A percentile compares a stretch with the other conserved stretches of the same genome.
Evolutionary conservation across 2,329 filamentous ascomycete species (phyloP).

Genomic region (Exophiala mesophila): DNA sequence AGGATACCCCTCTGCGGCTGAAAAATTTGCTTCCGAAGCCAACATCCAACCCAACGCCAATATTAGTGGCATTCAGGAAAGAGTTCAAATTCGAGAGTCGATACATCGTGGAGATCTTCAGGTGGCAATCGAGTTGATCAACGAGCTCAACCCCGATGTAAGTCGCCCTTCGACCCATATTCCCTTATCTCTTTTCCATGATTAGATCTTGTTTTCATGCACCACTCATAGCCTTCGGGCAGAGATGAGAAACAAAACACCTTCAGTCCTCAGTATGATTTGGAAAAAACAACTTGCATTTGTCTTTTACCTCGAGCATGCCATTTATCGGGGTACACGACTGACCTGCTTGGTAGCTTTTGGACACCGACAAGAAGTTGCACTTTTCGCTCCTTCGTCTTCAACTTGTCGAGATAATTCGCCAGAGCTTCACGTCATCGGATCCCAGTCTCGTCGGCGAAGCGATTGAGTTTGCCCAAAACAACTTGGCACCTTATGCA

Average conservation of each 20-base stretch:
- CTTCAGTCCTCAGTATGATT: conserved; percentile 88
- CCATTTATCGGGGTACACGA: no score
- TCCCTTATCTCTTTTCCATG: conserved; percentile 56
- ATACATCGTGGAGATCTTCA: conserved; percentile 86
- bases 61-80: conserved; percentile 65
- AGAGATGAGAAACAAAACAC: conserved; percentile 81
- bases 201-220: conserved; percentile 98
- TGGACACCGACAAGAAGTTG: conserved; percentile 75
- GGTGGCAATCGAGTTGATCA: conserved; percentile 77
- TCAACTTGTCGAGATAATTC: conserved; percentile 90
- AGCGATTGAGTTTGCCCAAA: conserved; percentile 80
- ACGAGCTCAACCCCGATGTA: conserved; percentile 89
- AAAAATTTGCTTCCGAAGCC: conserved; percentile 89
- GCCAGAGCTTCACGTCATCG: conserved; percentile 58
- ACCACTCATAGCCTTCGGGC: conserved; percentile 95
- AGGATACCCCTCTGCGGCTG: conserved; percentile 86
- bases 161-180: conserved; percentile 33
- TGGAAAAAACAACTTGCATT: not conserved
- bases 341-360: conserved; percentile 57
- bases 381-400: conserved; percentile 87
- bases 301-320: conserved; percentile 1
- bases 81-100: conserved; percentile 76
- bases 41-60: conserved; percentile 74
- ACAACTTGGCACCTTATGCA: conserved; percentile 80
- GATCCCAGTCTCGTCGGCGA: conserved; percentile 63